Base-by-base conservation (phyloP, 371 early-diverging fungal genomes). In the Syncephalis plumigaleata region DNA sequence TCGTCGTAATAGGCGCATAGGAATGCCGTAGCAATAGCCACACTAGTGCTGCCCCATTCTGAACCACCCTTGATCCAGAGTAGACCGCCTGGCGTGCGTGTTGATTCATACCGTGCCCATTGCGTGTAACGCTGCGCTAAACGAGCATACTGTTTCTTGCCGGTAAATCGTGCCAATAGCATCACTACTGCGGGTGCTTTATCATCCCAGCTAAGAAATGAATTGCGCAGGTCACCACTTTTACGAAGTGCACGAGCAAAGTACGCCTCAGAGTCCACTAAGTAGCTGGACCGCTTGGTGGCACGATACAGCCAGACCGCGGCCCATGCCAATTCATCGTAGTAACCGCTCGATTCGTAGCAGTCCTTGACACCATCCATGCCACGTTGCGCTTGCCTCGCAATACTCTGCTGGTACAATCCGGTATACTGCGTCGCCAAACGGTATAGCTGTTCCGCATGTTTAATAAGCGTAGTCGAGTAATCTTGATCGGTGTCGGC, bases 271-370 rank as follows among this genome's bases (percentile, higher is more conserved):
- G 75, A 74, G 53, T 66, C 67, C 17, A 58, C 48, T 42, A 62
- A 58, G 40, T 75, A 77, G 0, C 44, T 53, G 7, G 55, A 15
- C 39, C 70, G 56, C 27, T 60, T 64, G 2, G 72, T 74, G 7
- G 72, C 65, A 31, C 63, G 64, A 55, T 67, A 71, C 55, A 79
- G 66, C 79, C 79, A 79, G 13, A 74, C 63, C 0, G 77, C 72
- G 11, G 67, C 76, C 63, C 63, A 75, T 1, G 71, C 72, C 1
- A 76, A 48, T 44, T 75, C 73, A 42, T 72, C 71, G n/a, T 56
- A 55, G 46, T 56, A 71, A 15, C 55, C 57, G 7, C 62, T 68
- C 3, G 71, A 65, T 0, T 66, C 63, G 25, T 67, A 75, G 39
- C 57, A 64, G 4, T 61, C 63, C 0, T 55, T 42, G 3, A 51